Evolutionary conservation across 2,329 filamentous ascomycete species (phyloP).

Genomic region (Arthrobotrys megalospora): DNA sequence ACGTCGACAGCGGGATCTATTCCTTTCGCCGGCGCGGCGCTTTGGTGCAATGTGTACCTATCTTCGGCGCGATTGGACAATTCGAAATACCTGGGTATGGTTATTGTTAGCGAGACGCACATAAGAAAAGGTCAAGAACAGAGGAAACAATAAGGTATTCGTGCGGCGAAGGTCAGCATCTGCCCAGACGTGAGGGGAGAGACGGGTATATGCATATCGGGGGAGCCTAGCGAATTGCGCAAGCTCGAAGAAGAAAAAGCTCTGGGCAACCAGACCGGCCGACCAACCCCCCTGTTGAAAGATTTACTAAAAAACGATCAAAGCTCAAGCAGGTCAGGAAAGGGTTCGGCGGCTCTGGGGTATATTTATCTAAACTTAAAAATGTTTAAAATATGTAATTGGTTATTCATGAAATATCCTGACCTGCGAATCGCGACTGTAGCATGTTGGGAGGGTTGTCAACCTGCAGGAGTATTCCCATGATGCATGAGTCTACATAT

Average conservation of each 20-base stretch:
- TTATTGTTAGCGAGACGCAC: constrained; percentile 31
- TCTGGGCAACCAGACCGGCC: neutral
- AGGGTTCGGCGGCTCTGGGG: constrained; percentile 10
- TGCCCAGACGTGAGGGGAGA: neutral
- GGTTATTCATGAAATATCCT: constrained; percentile 4
- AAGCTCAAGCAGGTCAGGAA: constrained; percentile 49
- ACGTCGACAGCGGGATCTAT: constrained; percentile 23
- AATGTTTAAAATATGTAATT: neutral
- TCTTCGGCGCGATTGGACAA: constrained; percentile 12
- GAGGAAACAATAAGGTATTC: constrained; percentile 9
- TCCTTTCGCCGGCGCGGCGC: constrained; percentile 16
- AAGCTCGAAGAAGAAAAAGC: constrained; percentile 4
- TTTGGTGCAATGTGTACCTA: neutral
- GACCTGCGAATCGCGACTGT: constrained; percentile 16
- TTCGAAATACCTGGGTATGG: constrained; percentile 2
- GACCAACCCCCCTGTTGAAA: neutral
- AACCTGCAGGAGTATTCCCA: constrained; percentile 20
- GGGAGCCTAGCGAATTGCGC: constrained; percentile 29
- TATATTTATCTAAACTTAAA: neutral
- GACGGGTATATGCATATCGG: constrained; percentile 34
- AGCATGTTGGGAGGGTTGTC: constrained; percentile 1
- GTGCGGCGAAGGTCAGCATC: constrained; percentile 25
- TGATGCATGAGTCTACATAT: constrained; percentile 4
- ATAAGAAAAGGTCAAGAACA: constrained; percentile 7
- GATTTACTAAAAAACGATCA: constrained; percentile 33